Percentiles rank a stretch among this genome's conserved stretches.
These are phyloP conservation scores for Mentha longifolia DNA, from an alignment of 257 asterid genomes.

Conservation along the genomic window DNA sequence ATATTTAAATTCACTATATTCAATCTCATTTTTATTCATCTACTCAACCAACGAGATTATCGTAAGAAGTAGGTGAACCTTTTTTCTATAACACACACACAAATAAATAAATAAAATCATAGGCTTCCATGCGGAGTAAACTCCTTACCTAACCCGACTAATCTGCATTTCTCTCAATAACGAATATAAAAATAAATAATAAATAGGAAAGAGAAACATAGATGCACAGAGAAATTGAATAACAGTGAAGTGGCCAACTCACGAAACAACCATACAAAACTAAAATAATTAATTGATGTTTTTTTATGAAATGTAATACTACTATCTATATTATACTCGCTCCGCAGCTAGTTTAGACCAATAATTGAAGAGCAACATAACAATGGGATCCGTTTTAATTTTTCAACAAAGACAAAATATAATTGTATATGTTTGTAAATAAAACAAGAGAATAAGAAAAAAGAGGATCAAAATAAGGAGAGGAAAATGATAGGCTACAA, in stretches of 20 bases:
- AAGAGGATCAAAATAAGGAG: background rate
- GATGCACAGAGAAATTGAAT: background rate
- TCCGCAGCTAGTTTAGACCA: background rate
- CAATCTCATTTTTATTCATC: background rate
- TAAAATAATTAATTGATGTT: background rate
- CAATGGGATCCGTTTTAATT: background rate
- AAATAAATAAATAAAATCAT: background rate
- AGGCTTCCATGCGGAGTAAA: constrained; percentile 1
- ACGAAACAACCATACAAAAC: background rate
- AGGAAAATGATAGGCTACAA: background rate
- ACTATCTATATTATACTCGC: too few species aligned
- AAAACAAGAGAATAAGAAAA: background rate
- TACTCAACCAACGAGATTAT: background rate
- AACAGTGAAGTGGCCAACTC: background rate
- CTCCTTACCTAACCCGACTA: constrained; percentile 12
- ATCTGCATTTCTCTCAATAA: background rate
- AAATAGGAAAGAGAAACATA: background rate
- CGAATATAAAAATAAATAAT: background rate
- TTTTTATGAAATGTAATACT: background rate
- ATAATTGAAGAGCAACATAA: background rate
- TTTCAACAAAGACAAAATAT: background rate
- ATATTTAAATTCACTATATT: too few species aligned
- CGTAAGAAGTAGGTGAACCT: background rate
- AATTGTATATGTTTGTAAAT: too few species aligned
- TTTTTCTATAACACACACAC: too few species aligned